Evolutionary conservation across 2,329 filamentous ascomycete species (phyloP), one percentile per base, ranked within the genome.

Genomic region (Colletotrichum cereale): DNA sequence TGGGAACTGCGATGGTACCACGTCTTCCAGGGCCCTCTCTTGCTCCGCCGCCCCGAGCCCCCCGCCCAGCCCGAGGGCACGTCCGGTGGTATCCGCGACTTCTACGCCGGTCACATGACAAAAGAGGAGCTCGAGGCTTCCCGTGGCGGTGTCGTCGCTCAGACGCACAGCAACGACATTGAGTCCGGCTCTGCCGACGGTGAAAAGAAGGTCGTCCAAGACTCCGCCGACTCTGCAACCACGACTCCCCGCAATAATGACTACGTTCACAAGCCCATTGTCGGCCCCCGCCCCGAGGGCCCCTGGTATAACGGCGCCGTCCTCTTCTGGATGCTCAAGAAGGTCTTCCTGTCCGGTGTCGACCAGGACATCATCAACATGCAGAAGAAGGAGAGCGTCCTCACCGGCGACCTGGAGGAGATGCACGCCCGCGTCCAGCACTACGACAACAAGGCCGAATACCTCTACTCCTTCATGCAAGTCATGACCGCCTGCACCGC

Each of bases 391-490:
- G 73, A 76, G 67, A 83, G 84, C 53, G 80, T 86, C 36, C 82
- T 90, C 1, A 83, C 84, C 1, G 85, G 85, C 1, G 84, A 90
- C 68, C 78, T 90, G 2, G 84, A 86, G 36, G 85, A 85, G 67
- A 84, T 89, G 66, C 87, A 91, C 76, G 87, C 87, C 21, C 84
- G 83, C 36, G 89, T 87, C 2, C 80, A 84, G 36, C 89, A 90
- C 77, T 92, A 87, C 79, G 86, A 90, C 76, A 91, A 92, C 80
- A 85, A 86, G 75, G 84, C 85, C 74, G 89, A 91, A 79, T 88
- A 88, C 80, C 82, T 88, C 60, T 91, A 88, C 79, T 88, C 86
- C 7, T 90, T 89, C 79, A 83, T 89, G 38, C 88, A 90, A 75
- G 79, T 90, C 75, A 83, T 89, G 80, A 89, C 89, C 6, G 89